Evolutionary conservation across 2,329 filamentous ascomycete species (phyloP).

Genomic region (Byssoonygena ceratinophila): DNA sequence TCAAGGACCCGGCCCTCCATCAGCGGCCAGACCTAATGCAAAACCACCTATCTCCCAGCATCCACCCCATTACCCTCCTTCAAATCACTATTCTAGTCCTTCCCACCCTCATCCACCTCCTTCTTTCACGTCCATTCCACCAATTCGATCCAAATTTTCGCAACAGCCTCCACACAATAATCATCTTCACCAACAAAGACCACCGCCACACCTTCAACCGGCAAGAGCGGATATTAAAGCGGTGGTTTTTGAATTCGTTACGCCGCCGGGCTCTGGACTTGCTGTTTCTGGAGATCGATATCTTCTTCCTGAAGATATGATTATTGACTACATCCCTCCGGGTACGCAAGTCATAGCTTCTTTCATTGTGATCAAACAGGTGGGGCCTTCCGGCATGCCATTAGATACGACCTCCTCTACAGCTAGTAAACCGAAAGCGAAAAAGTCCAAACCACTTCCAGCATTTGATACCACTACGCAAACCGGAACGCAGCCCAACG

Average conservation of each 20-base stretch:
- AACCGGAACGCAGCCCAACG: constrained; percentile 18
- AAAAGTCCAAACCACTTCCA: constrained; percentile 24
- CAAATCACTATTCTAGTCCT: constrained; percentile 16
- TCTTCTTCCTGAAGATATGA: constrained; percentile 40
- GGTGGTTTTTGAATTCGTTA: constrained; percentile 41
- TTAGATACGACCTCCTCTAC: constrained; percentile 15
- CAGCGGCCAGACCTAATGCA: constrained; percentile 1
- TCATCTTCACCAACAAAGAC: constrained; percentile 25
- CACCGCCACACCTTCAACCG: constrained; percentile 22
- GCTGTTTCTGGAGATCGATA: constrained; percentile 39
- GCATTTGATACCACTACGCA: constrained; percentile 19
- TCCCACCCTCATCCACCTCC: constrained; percentile 10
- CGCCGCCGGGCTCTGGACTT: constrained; percentile 33
- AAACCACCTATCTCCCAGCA: constrained; percentile 8
- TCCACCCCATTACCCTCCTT: constrained; percentile 20
- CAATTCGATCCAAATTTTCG: constrained; percentile 30
- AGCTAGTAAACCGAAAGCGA: constrained; percentile 29
- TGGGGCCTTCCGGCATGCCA: constrained; percentile 28
- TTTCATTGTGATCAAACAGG: constrained; percentile 38
- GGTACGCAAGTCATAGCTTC: constrained; percentile 39
- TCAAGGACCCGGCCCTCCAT: constrained; percentile 11
- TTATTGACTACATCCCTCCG: constrained; percentile 39
- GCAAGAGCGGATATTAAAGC: constrained; percentile 36
- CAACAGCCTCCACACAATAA: constrained; percentile 25
- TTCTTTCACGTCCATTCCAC: constrained; percentile 21